Base-by-base conservation (phyloP, 1,284 basidiomycete genomes). In the Thelephora terrestris region DNA sequence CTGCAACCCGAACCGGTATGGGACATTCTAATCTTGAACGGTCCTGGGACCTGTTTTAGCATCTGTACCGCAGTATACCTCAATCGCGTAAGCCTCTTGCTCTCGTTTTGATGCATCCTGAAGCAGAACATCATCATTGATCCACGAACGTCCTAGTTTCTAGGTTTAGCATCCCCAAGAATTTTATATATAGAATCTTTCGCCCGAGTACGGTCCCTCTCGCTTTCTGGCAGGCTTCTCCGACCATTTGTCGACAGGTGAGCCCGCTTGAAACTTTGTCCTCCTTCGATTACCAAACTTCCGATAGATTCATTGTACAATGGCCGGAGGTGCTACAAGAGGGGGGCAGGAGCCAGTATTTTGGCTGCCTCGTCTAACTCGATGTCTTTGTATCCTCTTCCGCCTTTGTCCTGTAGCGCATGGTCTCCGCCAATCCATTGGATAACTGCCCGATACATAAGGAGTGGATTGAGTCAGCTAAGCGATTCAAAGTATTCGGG, bases 121-220 rank as follows among this genome's bases (percentile, higher is more conserved):
- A 56, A 7, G 3, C 9, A 3, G 7, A 32, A 12, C 29, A 32
- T 32, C 12, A 12, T 3, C 14, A 14, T 32, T 32, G 12, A 9
- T 32, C 29, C n/a, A 23, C 17, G n/a, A 9, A 42, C 6, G 39
- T 35, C 45, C 29, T 61, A 95, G 91, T 71, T 95, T 50, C 58
- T 95, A 24, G 87, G 85, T 7, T 63, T 92, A 10, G 68, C 71
- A 16, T 76, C 84, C 2, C 89, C 95, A 2, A 73, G 70, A 40
- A 64, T 92, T 24, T 78, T 99, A 48, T 99, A 98, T 63, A 73
- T 98, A 39, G 96, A 99, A 65, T 94, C 92, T 0, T 96, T 96
- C 61, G 93, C 96, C 5, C 81, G 96, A 14, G 92, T 97, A 5
- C 73, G 69, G 25, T 75, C 76, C 1, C 71, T 98, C 17, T 95